Conservation (phyloP, 73 alveolate species). For the Paramecium pentaurelia region DNA sequence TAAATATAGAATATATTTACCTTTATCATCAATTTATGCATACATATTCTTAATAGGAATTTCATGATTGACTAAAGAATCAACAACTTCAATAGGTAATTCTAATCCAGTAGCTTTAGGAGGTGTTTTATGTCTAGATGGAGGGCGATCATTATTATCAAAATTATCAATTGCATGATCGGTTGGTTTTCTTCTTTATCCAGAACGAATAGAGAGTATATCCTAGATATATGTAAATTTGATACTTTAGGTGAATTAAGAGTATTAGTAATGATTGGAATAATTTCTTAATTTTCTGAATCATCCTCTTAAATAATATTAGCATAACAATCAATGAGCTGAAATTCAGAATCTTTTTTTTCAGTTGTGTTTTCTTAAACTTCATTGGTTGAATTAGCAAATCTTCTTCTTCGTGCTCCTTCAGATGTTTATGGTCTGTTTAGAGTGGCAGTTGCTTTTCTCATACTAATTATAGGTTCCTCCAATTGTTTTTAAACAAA, state of each 20-base stretch:
- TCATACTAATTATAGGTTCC: not conserved
- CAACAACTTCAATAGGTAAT: not conserved
- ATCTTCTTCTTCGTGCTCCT: slow-evolving; percentile 29
- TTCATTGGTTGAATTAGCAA: not conserved
- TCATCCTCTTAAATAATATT: not conserved
- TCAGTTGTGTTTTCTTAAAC: not conserved
- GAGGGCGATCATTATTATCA: slow-evolving; percentile 23
- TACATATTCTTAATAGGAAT: slow-evolving; percentile 48
- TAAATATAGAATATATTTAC: not conserved
- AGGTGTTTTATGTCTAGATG: slow-evolving; percentile 63
- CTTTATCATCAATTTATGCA: not conserved
- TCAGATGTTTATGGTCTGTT: slow-evolving; percentile 34
- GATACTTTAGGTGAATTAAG: not conserved
- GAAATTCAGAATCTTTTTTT: not conserved
- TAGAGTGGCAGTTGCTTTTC: not conserved
- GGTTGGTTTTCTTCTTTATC: not conserved
- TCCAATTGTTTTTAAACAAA: not conserved
- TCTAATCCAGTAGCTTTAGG: slow-evolving; percentile 61
- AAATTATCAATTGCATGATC: not conserved
- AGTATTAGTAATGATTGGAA: not conserved
- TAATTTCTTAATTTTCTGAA: not conserved
- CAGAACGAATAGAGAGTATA: not conserved
- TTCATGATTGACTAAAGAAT: not conserved
- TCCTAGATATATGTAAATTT: not conserved
- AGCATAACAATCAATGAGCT: not conserved